A percentile compares a stretch with the other conserved stretches of the same genome.
Evolutionary conservation across 306 rosid species (phyloP).

Genomic region (Acacia confusa): DNA sequence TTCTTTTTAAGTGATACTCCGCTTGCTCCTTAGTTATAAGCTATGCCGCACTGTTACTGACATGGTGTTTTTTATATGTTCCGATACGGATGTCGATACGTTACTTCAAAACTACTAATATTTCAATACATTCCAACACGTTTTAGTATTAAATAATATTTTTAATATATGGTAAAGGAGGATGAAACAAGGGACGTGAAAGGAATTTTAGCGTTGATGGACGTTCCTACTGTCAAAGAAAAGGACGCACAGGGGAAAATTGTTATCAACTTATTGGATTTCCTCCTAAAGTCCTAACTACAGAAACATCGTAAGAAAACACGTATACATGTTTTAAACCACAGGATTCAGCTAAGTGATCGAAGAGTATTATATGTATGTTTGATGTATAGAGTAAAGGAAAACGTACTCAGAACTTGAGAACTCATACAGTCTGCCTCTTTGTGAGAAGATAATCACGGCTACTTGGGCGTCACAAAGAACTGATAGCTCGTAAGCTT

Average conservation of each 20-base stretch:
- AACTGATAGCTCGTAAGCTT: constrained; percentile 59
- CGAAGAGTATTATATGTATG: neutral
- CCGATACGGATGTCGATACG: no score
- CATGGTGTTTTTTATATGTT: no score
- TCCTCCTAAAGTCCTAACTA: no score
- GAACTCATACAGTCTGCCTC: constrained; percentile 56
- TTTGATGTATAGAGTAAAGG: neutral
- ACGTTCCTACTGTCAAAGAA: neutral
- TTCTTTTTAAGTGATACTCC: neutral
- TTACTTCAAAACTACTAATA: no score
- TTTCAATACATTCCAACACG: no score
- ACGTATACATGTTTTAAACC: neutral
- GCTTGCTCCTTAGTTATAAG: no score
- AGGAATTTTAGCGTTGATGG: no score
- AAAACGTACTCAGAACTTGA: constrained; percentile 55
- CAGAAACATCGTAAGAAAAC: no score
- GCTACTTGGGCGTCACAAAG: constrained; percentile 62
- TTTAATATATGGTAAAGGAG: no score
- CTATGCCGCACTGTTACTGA: no score
- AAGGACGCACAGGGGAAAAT: neutral
- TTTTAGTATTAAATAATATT: no score
- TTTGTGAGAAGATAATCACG: constrained; percentile 57
- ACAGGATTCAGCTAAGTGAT: neutral
- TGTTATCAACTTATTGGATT: neutral
- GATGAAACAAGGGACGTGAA: no score